Conservation (phyloP, 192 early-diverging fungal genomes). For the Phlyctochytrium planicorne region DNA sequence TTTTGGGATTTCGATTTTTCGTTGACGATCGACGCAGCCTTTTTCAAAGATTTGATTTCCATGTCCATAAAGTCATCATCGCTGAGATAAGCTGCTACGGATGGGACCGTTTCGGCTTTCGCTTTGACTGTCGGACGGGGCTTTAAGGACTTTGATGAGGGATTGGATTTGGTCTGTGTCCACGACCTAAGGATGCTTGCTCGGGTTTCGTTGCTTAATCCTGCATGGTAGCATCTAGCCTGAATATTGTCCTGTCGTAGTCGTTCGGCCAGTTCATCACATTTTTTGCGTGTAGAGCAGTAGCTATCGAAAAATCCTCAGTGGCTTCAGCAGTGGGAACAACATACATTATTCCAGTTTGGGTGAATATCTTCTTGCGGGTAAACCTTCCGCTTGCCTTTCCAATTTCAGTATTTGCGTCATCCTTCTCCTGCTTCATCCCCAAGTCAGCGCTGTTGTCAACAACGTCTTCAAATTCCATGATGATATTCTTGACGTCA, state of each 20-base stretch:
- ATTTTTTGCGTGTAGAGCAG: conserved; percentile 41
- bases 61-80: background rate
- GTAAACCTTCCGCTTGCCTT: no score
- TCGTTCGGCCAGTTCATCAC: conserved; percentile 38
- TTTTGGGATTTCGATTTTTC: conserved; percentile 7
- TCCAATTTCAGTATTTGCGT: no score
- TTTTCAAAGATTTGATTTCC: background rate
- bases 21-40: background rate
- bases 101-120: conserved; percentile 1
- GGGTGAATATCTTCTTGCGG: no score
- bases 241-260: conserved; percentile 32
- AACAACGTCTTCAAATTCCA: background rate
- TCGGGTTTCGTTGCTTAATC: conserved; percentile 23
- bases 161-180: no score
- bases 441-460: no score
- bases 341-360: no score
- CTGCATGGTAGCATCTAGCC: conserved; percentile 47
- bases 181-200: conserved; percentile 29
- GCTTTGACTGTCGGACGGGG: no score
- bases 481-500: conserved; percentile 33
- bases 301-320: no score
- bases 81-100: no score
- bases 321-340: no score
- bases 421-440: no score
- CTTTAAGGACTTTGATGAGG: no score